These are phyloP conservation scores for Haematococcus lacustris DNA, from an alignment of 139 green algal species.

Conservation along the genomic window DNA sequence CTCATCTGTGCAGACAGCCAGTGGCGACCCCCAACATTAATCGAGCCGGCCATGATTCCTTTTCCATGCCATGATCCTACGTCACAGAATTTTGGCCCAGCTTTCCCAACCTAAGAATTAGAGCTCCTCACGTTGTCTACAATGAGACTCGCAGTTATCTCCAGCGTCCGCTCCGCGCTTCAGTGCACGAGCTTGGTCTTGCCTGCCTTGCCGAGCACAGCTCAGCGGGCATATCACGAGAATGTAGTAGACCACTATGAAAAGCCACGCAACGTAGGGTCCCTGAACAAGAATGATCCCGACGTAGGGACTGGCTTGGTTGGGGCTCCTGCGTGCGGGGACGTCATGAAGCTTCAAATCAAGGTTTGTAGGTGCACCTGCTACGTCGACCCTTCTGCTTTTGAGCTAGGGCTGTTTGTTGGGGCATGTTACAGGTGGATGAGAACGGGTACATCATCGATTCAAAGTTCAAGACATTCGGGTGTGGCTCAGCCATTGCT, in stretches of 20 bases:
- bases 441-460: conserved; percentile 78
- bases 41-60: too few species aligned
- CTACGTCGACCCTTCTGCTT: too few species aligned
- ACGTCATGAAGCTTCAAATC: conserved; percentile 99
- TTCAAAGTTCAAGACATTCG: conserved; percentile 99
- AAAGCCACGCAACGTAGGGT: conserved; percentile 91
- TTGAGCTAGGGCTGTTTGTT: not conserved
- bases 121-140: too few species aligned
- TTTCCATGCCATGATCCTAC: too few species aligned
- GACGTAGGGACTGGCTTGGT: conserved; percentile 86
- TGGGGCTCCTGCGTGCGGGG: conserved; percentile 89
- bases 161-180: too few species aligned
- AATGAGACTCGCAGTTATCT: too few species aligned
- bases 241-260: conserved; percentile 98
- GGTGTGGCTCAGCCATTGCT: conserved; percentile 95
- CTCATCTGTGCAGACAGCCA: too few species aligned
- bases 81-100: too few species aligned
- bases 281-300: conserved; percentile 90
- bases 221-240: conserved; percentile 79
- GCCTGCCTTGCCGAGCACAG: too few species aligned
- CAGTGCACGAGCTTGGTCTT: too few species aligned
- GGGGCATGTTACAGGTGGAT: conserved; percentile 20
- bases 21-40: too few species aligned
- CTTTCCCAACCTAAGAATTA: too few species aligned
- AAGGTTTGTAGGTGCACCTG: conserved; percentile 58